Conservation (phyloP, 768 basidiomycete species). For the Leccinum aurantiacum region DNA sequence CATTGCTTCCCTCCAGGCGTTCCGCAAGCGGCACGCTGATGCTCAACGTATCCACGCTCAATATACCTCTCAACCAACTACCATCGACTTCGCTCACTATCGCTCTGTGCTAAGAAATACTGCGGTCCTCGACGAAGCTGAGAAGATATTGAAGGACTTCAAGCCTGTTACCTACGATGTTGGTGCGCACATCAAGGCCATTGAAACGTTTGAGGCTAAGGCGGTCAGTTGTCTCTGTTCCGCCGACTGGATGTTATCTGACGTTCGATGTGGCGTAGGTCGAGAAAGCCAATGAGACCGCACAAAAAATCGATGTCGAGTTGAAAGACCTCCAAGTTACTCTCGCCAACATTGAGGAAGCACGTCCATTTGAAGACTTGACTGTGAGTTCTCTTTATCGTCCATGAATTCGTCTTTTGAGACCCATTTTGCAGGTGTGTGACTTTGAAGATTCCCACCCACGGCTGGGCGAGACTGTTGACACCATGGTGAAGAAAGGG, state of each 20-base stretch:
- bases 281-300: slow-evolving; percentile 85
- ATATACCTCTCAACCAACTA: slow-evolving; percentile 69
- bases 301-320: slow-evolving; percentile 86
- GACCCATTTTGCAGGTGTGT: slow-evolving; percentile 55
- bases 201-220: slow-evolving; percentile 94
- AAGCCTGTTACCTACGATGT: slow-evolving; percentile 96
- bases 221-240: slow-evolving; percentile 61
- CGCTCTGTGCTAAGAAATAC: slow-evolving; percentile 91
- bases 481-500: slow-evolving; percentile 95
- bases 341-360: slow-evolving; percentile 94
- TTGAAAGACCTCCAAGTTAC: slow-evolving; percentile 89
- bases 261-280: slow-evolving; percentile 50
- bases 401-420: not conserved
- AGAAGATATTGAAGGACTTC: slow-evolving; percentile 85
- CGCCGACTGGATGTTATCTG: slow-evolving; percentile 3
- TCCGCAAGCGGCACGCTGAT: slow-evolving; percentile 93
- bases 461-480: slow-evolving; percentile 85
- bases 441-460: slow-evolving; percentile 94
- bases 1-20: slow-evolving; percentile 83
- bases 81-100: slow-evolving; percentile 91
- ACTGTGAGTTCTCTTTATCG: slow-evolving; percentile 58
- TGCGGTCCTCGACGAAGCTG: slow-evolving; percentile 86
- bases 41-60: slow-evolving; percentile 73
- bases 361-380: slow-evolving; percentile 95
- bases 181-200: slow-evolving; percentile 84